Evolutionary conservation across 371 early-diverging fungal genomes (phyloP).

Genomic region (Rhizopus delemar): DNA sequence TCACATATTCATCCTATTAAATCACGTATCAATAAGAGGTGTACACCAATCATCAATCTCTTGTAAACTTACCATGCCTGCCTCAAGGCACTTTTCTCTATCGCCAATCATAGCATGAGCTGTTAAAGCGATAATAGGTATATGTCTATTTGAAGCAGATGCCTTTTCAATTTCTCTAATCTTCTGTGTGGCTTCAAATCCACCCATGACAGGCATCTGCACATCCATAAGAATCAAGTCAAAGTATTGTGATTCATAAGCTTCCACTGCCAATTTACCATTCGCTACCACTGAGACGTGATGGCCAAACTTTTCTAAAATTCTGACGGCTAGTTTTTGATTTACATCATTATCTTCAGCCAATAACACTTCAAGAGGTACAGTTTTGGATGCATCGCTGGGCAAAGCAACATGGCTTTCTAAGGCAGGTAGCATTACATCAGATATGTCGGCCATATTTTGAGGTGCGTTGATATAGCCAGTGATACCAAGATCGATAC

Average conservation of each 20-base stretch:
- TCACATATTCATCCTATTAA: conserved; percentile 64
- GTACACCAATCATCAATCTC: neutral
- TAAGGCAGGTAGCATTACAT: conserved; percentile 64
- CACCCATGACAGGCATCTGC: conserved; percentile 75
- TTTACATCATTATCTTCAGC: conserved; percentile 83
- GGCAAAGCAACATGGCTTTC: conserved; percentile 61
- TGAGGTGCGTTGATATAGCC: conserved; percentile 61
- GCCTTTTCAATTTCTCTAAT: conserved; percentile 64
- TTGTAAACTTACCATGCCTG: conserved; percentile 68
- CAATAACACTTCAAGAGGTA: conserved; percentile 67
- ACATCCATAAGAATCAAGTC: conserved; percentile 79
- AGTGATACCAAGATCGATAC: conserved; percentile 61
- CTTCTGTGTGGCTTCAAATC: conserved; percentile 68
- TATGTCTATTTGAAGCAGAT: conserved; percentile 44
- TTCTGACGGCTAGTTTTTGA: conserved; percentile 72
- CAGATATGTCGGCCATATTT: conserved; percentile 56
- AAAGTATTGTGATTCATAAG: conserved; percentile 52
- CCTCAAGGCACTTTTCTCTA: conserved; percentile 67
- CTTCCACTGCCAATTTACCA: conserved; percentile 71
- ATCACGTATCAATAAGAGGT: neutral
- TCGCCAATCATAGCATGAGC: conserved; percentile 80
- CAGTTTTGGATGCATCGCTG: conserved; percentile 46
- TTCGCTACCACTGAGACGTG: conserved; percentile 67
- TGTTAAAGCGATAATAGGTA: conserved; percentile 73
- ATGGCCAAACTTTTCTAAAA: conserved; percentile 72